Evolutionary conservation across 129 eudicot genomes (phyloP), one percentile per base, ranked within the genome.

Genomic region (Heracleum sosnowskyi): DNA sequence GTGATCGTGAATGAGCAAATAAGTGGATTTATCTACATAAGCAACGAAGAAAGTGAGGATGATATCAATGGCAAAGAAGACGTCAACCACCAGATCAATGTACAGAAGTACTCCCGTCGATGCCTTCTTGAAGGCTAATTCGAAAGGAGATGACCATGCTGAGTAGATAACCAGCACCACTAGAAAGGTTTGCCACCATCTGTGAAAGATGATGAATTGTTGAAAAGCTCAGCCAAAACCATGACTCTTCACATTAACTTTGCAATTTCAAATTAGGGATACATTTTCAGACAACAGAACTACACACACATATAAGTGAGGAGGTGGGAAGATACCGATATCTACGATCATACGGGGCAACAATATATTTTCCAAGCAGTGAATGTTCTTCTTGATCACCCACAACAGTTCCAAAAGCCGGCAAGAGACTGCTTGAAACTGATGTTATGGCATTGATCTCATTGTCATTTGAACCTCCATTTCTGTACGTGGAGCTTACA

Each of bases 111-210:
- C 74, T 34, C 91, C 88, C 7, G 91, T 81, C 9, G 96, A 83
- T 53, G 78, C 92, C 74, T 85, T 86, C 69, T 78, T 86, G 81
- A 92, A 92, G 12, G 97, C 96, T 76, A 92, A 86, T 89, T 92
- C 97, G 51, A 92, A 92, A 0, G 96, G 89, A 51, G 97, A 90
- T 81, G 97, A 85, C 97, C 97, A 92, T 47, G 97, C 93, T 0
- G 97, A 92, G 87, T 92, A 92, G 77, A 90, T 83, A 76, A 92
- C 97, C 79, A 92, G 76, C 35, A 88, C 73, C 77, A 92, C 97
- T 22, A 92, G 89, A 85, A 92, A 92, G 74, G 96, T 84, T 87
- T 88, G 96, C 97, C 97, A 92, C 91, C 86, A 88, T 76, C 97
- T 92, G 84, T 24, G 29, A 29, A 22, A 55, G 26, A 18, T 24